Conservation (phyloP, 2,329 filamentous ascomycete genomes). For the Graphiopsis chlorocephala region DNA sequence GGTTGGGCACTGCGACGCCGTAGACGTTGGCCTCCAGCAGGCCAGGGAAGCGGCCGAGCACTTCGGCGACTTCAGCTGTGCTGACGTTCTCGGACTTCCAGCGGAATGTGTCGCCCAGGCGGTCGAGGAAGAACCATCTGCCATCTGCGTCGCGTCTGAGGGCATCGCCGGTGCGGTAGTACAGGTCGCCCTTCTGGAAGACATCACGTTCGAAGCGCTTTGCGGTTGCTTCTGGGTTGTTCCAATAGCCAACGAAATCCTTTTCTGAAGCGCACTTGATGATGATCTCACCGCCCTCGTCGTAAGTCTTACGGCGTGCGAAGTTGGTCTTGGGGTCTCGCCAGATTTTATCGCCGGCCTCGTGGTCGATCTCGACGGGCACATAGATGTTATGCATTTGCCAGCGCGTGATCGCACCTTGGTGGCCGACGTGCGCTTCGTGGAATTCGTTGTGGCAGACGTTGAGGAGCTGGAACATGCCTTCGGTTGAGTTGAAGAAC, state of each 20-base stretch:
- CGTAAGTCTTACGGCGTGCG: slow-evolving; percentile 60
- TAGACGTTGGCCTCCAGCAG: slow-evolving; percentile 50
- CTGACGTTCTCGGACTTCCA: slow-evolving; percentile 52
- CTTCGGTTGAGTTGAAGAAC: slow-evolving; percentile 77
- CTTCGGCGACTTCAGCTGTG: slow-evolving; percentile 48
- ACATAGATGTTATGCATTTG: slow-evolving; percentile 56
- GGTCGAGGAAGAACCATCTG: slow-evolving; percentile 50
- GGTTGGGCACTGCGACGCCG: slow-evolving; percentile 46
- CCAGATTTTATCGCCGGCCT: slow-evolving; percentile 61
- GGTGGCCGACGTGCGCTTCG: slow-evolving; percentile 65
- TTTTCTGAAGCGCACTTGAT: slow-evolving; percentile 58
- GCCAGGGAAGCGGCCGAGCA: slow-evolving; percentile 44
- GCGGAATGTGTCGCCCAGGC: slow-evolving; percentile 49
- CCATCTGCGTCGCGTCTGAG: slow-evolving; percentile 44
- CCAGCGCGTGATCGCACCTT: slow-evolving; percentile 60
- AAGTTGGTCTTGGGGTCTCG: slow-evolving; percentile 68
- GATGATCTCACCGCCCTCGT: slow-evolving; percentile 72
- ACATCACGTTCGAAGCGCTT: slow-evolving; percentile 52
- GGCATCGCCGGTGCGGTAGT: slow-evolving; percentile 49
- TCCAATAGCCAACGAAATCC: slow-evolving; percentile 68
- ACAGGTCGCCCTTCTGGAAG: slow-evolving; percentile 48
- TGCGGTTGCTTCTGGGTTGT: slow-evolving; percentile 63
- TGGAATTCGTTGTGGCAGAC: slow-evolving; percentile 55
- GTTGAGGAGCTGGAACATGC: slow-evolving; percentile 57
- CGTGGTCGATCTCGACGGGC: slow-evolving; percentile 66